Conservation (phyloP, 441 rosid genomes). For the Mallotus repandus region DNA sequence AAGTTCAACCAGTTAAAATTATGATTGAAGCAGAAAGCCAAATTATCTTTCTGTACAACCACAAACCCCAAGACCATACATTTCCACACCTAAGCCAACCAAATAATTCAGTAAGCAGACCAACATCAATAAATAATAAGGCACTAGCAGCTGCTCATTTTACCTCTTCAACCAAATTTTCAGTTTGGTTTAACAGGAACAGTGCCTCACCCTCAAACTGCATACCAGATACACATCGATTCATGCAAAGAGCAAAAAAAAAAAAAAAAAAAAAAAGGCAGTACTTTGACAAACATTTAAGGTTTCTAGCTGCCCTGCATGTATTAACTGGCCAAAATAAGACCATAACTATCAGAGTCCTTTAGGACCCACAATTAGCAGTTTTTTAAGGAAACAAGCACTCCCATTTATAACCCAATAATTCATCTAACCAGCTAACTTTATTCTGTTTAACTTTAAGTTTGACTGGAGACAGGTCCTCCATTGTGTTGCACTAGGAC, state of each 20-base stretch:
- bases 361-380: background rate
- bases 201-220: background rate
- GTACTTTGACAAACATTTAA: background rate
- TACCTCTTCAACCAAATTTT: background rate
- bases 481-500: background rate
- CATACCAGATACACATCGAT: conserved; percentile 1
- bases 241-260: background rate
- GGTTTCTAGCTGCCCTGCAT: background rate
- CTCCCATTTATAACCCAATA: background rate
- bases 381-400: background rate
- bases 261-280: background rate
- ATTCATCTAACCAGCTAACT: background rate
- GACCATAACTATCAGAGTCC: background rate
- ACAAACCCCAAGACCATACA: background rate
- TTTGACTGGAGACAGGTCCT: background rate
- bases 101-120: background rate
- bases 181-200: background rate
- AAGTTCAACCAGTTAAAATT: conserved; percentile 1
- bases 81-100: background rate
- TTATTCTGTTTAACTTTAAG: background rate
- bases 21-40: background rate
- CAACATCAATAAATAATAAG: background rate
- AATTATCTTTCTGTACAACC: background rate
- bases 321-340: background rate
- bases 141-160: background rate